Base-by-base conservation (phyloP, 768 basidiomycete species). In the Lactarius tabidus region DNA sequence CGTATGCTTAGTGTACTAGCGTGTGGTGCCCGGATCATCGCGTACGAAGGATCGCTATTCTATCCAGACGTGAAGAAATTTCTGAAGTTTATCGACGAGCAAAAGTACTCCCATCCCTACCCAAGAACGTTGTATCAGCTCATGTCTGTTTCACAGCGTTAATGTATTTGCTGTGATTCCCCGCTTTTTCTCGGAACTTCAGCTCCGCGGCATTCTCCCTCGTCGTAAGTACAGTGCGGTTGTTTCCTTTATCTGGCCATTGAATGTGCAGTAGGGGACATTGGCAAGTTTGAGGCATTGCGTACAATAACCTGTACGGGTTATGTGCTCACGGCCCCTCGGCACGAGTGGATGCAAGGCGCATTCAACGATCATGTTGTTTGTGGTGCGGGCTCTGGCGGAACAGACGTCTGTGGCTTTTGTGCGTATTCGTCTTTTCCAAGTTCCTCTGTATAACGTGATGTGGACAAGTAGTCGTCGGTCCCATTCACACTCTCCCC, bases 381-480 rank as follows among this genome's bases (percentile, higher is more conserved):
- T 61, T 66, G 89, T 10, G 72, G 78, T 15, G 85, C 85, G 4
- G 76, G 80, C 0, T 88, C 86, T 51, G 89, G 89, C 29, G 89
- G 89, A n/a, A 91, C 89, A 23, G 89, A 91, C 72, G 82, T 91
- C 10, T 88, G 85, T 70, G 75, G n/a, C n/a, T n/a, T n/a, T n/a
- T n/a, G 81, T 65, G 76, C 81, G 33, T 86, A 88, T 89, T 67
- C 74, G 14, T 14, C 38, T 12, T 38, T 15, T 12, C 15, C 12
- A 9, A 7, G 6, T 8, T 10, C 36, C 36, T 10, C 38, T 38
- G 14, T 38, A 2, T 9, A 38, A 65, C 45, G n/a, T 54, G 53
- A 35, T 29, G 35, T 17, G 48, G 6, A 14, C 29, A 51, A 28
- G 20, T 52, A 90, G 89, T 90, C 62, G 82, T 76, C 80, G 1